Evolutionary conservation across 768 basidiomycete species (phyloP).

Genomic region (Kwoniella sp.): DNA sequence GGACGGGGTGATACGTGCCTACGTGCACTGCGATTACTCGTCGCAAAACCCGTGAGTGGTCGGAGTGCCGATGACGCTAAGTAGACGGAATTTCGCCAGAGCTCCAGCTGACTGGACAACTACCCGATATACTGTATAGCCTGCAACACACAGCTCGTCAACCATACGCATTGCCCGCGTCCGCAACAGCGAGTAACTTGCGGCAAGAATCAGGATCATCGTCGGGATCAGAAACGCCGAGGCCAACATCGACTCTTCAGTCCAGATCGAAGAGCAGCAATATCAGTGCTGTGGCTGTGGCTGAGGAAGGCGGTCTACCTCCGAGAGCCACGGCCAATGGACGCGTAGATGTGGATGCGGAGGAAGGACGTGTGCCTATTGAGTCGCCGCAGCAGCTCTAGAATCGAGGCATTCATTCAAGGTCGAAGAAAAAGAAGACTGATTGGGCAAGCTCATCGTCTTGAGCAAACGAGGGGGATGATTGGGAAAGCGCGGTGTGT

Average conservation of each 20-base stretch:
- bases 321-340: neutral
- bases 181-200: slow-evolving; percentile 1
- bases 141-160: slow-evolving; percentile 33
- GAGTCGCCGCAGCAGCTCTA: slow-evolving; percentile 14
- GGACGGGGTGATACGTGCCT: slow-evolving; percentile 54
- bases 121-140: slow-evolving; percentile 2
- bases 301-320: slow-evolving; percentile 5
- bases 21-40: slow-evolving; percentile 54
- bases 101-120: neutral
- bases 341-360: neutral
- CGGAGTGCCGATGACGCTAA: no score
- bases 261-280: neutral
- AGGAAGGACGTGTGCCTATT: slow-evolving; percentile 5
- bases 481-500: no score
- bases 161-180: slow-evolving; percentile 6
- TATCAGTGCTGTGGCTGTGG: slow-evolving; percentile 2
- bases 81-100: no score
- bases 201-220: slow-evolving; percentile 11
- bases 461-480: no score
- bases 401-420: no score
- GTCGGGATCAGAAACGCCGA: slow-evolving; percentile 14
- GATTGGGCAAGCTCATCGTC: no score
- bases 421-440: no score
- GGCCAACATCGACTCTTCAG: slow-evolving; percentile 4
- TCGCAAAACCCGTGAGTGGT: slow-evolving; percentile 41